Evolutionary conservation across 2,329 filamentous ascomycete genomes (phyloP), one percentile per base, ranked within the genome.

Genomic region (Didymellaceae sp.): DNA sequence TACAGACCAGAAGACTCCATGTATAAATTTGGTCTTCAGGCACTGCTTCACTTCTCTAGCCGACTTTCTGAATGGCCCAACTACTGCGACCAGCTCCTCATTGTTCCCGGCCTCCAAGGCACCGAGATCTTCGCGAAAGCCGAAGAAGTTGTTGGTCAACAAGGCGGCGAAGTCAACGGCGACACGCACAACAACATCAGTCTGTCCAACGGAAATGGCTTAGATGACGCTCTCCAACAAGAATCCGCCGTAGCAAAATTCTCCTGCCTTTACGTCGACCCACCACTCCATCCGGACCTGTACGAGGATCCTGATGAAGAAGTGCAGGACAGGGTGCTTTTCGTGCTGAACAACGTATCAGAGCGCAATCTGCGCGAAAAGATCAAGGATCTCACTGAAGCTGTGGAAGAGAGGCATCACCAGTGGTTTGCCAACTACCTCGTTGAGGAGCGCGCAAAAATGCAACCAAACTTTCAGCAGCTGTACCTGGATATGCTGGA

Each of bases 11-110:
- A 95, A 24, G 86, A 92, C 54, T 86, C 90, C 1, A 97, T 99
- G 94, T 97, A 94, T 78, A 96, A 97, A 66, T 99, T 99, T 69
- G 94, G 95, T 9, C 82, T 99, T 10, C 94, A 99, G 71, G 94
- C 94, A 13, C 82, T 99, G 53, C 87, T 97, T 70, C 91, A 97
- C 72, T 83, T 97, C 45, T 86, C 91, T 46, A 82, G 85, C 30
- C 86, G 94, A 31, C 85, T 99, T 39, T 82, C 86, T 4, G 94
- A 99, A 68, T 99, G 94, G 94, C 91, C 91, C n/a, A 90, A 89
- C 2, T 95, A 97, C 65, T 97, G 93, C 71, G 87, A 88, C 54
- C 85, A 94, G 55, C 82, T 99, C 5, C 75, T 95, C 17, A 87
- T 90, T 55, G 91, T 96, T 30, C 87, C 89, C 0, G 89, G 86